phyloP scores from a whole-genome alignment of 2,329 filamentous ascomycete genomes.

The Sporothrix variecibatus region DNA sequence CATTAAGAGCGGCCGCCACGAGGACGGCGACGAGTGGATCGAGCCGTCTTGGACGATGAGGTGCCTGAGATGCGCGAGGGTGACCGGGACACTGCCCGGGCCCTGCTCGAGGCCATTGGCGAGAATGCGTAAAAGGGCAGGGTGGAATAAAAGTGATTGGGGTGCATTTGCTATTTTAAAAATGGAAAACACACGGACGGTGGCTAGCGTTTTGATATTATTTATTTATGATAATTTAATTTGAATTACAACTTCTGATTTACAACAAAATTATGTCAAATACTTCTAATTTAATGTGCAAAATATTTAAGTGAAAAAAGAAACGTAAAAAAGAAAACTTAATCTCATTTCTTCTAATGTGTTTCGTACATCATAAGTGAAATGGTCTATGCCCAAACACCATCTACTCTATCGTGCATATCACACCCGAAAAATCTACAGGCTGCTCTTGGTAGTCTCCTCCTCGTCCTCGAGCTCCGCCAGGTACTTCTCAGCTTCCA shows the following conservation, averaged over 20 bases:
- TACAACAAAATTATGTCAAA: too few relatives aligned
- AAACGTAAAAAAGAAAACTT: not conserved
- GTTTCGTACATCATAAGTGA: not conserved
- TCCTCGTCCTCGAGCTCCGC: constrained; percentile 69
- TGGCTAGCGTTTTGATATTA: not conserved
- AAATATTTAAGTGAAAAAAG: not conserved
- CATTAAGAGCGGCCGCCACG: constrained; percentile 13
- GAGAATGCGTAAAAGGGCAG: constrained; percentile 29
- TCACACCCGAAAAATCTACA: constrained; percentile 13
- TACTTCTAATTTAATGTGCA: too few relatives aligned
- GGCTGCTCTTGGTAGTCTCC: constrained; percentile 38
- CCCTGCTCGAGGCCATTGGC: constrained; percentile 43
- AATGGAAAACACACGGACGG: not conserved
- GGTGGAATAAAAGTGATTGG: constrained; percentile 1
- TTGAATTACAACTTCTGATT: not conserved
- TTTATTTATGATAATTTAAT: not conserved
- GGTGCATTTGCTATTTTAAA: not conserved
- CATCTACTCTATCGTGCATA: not conserved
- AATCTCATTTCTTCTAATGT: not conserved
- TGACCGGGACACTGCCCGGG: constrained; percentile 44
- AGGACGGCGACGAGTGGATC: constrained; percentile 43
- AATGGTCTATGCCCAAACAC: not conserved
- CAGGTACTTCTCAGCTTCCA: constrained; percentile 94
- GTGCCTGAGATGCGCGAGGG: constrained; percentile 29
- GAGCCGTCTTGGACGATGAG: constrained; percentile 38